Percentiles rank a stretch among this genome's conserved stretches.
Evolutionary conservation across 164 flowering plant genomes (phyloP).

Genomic region (Magnolia kwangsiensis): DNA sequence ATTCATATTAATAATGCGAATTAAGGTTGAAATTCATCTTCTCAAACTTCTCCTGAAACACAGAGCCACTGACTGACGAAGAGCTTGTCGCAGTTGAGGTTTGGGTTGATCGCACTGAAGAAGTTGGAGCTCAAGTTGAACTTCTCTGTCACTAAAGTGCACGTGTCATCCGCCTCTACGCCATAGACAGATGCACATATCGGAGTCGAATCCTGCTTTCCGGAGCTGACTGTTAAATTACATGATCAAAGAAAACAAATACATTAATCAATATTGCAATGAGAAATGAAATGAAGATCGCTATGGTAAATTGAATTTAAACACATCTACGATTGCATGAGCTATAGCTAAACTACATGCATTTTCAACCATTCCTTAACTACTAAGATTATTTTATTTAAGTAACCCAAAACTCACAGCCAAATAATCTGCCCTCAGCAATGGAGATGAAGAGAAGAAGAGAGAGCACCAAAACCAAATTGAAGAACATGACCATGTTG

Average conservation of each 20-base stretch:
- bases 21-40: neutral
- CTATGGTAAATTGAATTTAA: too few species aligned
- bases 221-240: neutral
- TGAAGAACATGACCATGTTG: constrained; percentile 2
- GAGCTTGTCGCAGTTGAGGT: neutral
- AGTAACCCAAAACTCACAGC: neutral
- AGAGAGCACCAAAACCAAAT: constrained; percentile 5
- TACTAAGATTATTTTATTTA: too few species aligned
- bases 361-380: too few species aligned
- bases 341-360: too few species aligned
- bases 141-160: neutral
- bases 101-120: neutral
- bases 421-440: constrained; percentile 6
- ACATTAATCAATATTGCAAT: neutral
- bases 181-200: neutral
- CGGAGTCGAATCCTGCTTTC: neutral
- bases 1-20: neutral
- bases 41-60: neutral
- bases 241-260: neutral
- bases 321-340: too few species aligned
- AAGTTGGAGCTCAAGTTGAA: neutral
- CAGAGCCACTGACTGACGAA: neutral
- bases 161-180: neutral
- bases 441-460: constrained; percentile 6
- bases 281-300: too few species aligned